Percentiles rank a stretch among this genome's conserved stretches.
Evolutionary conservation across 1,284 basidiomycete species (phyloP).

Genomic region (Rhodotorula sp.): DNA sequence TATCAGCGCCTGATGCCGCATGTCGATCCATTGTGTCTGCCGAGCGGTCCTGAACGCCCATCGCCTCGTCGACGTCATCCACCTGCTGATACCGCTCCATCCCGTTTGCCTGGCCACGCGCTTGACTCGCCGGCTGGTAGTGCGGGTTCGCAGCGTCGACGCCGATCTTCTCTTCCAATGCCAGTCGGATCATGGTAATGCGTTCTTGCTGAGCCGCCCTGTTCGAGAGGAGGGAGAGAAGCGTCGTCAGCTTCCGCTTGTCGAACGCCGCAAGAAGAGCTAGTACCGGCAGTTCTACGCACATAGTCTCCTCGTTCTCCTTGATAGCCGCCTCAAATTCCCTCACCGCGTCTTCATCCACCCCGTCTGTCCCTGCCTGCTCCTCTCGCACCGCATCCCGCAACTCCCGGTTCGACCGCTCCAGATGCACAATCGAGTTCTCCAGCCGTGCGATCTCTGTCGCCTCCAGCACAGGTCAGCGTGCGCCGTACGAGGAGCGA

Average conservation of each 20-base stretch:
- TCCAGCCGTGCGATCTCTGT: slow-evolving; percentile 34
- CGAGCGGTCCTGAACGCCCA: neutral
- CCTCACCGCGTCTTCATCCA: slow-evolving; percentile 15
- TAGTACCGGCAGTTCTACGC: neutral
- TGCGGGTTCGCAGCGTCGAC: slow-evolving; percentile 35
- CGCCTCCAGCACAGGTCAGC: neutral
- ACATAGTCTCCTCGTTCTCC: slow-evolving; percentile 38
- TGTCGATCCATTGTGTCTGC: no score
- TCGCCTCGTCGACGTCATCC: neutral
- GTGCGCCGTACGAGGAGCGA: neutral
- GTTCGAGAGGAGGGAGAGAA: neutral
- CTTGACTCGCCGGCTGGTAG: slow-evolving; percentile 9
- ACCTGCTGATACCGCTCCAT: neutral
- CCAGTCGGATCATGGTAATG: slow-evolving; percentile 32
- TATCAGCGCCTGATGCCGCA: no score
- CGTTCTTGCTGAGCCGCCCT: slow-evolving; percentile 34
- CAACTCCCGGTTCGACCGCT: slow-evolving; percentile 33
- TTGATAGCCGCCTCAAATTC: slow-evolving; percentile 18
- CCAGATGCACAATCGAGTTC: slow-evolving; percentile 32
- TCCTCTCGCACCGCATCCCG: neutral
- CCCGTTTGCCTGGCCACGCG: no score
- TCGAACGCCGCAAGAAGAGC: neutral
- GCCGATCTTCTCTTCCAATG: slow-evolving; percentile 31
- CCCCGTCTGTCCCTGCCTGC: neutral
- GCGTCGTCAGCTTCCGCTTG: no score